Percentiles rank a stretch among this genome's conserved stretches.
Evolutionary conservation across 1,284 basidiomycete genomes (phyloP).

Genomic region (Ustilago cynodontis): DNA sequence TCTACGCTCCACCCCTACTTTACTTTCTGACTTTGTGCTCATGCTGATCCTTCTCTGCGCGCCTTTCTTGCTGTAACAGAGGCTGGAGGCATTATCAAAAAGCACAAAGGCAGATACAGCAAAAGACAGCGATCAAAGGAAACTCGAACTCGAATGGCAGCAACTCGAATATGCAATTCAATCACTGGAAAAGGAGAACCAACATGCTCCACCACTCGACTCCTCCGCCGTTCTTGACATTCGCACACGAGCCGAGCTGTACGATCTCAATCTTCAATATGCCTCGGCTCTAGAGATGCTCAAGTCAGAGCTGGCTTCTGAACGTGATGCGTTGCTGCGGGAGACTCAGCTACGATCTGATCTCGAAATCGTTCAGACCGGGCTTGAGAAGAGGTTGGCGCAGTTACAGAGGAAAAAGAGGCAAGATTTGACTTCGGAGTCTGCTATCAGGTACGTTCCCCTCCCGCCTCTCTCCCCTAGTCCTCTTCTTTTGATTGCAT

Average conservation of each 20-base stretch:
- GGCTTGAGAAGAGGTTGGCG: conserved; percentile 24
- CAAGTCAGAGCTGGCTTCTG: conserved; percentile 20
- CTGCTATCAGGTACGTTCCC: conserved; percentile 29
- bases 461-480: not conserved
- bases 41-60: not conserved
- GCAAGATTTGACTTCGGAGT: conserved; percentile 28
- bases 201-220: conserved; percentile 29
- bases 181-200: conserved; percentile 34
- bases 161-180: conserved; percentile 40
- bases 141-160: conserved; percentile 43
- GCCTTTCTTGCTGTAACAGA: not conserved
- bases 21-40: not conserved
- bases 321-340: conserved; percentile 27
- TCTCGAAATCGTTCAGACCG: conserved; percentile 22
- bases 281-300: conserved; percentile 23
- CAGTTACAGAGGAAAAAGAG: conserved; percentile 24
- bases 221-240: conserved; percentile 26
- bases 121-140: conserved; percentile 11
- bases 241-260: conserved; percentile 38
- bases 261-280: conserved; percentile 40
- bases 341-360: conserved; percentile 38
- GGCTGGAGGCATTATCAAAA: conserved; percentile 21
- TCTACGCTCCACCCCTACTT: not conserved
- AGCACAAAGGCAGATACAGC: not conserved
- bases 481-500: not conserved